These are phyloP conservation scores for Dicorynia guianensis DNA, from an alignment of 306 rosid genomes.

Conservation along the genomic window DNA sequence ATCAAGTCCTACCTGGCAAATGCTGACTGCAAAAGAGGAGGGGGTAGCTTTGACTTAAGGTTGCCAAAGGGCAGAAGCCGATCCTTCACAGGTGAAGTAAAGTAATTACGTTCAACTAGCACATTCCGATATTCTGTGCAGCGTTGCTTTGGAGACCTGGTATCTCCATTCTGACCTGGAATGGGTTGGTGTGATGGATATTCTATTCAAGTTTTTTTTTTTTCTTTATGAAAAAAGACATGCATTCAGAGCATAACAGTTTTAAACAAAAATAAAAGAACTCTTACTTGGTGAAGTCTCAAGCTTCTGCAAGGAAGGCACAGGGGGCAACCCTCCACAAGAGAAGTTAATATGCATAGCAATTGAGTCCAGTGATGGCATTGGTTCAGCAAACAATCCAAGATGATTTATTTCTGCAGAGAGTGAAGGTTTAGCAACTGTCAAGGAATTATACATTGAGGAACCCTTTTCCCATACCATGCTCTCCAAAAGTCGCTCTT, in stretches of 20 bases:
- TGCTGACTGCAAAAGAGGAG: slow-evolving; percentile 93
- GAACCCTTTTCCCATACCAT: slow-evolving; percentile 99
- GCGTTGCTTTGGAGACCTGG: slow-evolving; percentile 70
- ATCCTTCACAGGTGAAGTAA: slow-evolving; percentile 83
- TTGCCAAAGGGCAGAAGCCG: slow-evolving; percentile 69
- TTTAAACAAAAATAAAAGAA: slow-evolving; percentile 32
- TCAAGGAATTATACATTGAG: slow-evolving; percentile 95
- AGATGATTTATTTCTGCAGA: slow-evolving; percentile 84
- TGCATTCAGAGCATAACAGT: not conserved
- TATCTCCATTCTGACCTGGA: slow-evolving; percentile 76
- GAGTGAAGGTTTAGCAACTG: slow-evolving; percentile 85
- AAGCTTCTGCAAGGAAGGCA: slow-evolving; percentile 73
- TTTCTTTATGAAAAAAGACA: too few species aligned
- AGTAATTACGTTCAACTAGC: slow-evolving; percentile 68
- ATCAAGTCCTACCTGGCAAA: slow-evolving; percentile 79
- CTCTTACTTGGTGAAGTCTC: slow-evolving; percentile 73
- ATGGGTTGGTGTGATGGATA: slow-evolving; percentile 8
- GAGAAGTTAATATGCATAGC: slow-evolving; percentile 79
- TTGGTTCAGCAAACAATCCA: slow-evolving; percentile 89
- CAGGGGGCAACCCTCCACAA: slow-evolving; percentile 76
- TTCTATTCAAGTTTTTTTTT: slow-evolving; percentile 15
- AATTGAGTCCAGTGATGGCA: slow-evolving; percentile 96
- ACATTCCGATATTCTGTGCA: slow-evolving; percentile 64
- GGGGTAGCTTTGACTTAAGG: slow-evolving; percentile 82
- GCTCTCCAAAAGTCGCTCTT: slow-evolving; percentile 97